Conservation (phyloP, 495 filamentous ascomycete genomes). For the Apodospora peruviana region DNA sequence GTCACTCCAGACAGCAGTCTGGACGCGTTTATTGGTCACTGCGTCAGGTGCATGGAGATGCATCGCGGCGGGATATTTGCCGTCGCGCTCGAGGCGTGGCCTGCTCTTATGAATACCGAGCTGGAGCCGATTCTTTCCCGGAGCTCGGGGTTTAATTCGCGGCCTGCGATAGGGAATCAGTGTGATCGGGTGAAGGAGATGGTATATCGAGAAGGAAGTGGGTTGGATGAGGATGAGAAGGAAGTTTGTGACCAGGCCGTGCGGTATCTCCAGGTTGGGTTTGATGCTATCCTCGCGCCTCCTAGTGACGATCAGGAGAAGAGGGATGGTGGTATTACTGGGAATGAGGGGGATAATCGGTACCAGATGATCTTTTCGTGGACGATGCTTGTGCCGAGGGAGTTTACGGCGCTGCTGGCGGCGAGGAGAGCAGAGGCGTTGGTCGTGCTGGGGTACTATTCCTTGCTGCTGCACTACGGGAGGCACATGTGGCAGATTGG, state of each 20-base stretch:
- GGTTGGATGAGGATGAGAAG: conserved; percentile 17
- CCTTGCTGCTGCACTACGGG: conserved; percentile 25
- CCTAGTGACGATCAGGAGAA: conserved; percentile 3
- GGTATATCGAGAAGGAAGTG: conserved; percentile 9
- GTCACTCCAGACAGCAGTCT: conserved; percentile 7
- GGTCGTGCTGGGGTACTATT: conserved; percentile 28
- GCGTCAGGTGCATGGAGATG: conserved; percentile 22
- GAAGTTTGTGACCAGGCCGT: conserved; percentile 22
- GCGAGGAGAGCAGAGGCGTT: conserved; percentile 22
- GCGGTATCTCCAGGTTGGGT: conserved; percentile 26
- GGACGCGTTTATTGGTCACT: conserved; percentile 25
- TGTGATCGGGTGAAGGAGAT: conserved; percentile 13
- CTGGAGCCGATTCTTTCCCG: conserved; percentile 21
- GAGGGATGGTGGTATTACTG: too few species aligned
- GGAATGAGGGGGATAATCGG: not conserved
- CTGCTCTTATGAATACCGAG: conserved; percentile 24
- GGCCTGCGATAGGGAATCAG: conserved; percentile 11
- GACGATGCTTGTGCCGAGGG: conserved; percentile 20
- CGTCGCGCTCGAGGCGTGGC: conserved; percentile 28
- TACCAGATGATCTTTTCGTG: conserved; percentile 31
- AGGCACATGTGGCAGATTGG: conserved; percentile 26
- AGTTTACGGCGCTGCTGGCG: conserved; percentile 20
- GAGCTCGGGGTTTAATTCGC: conserved; percentile 11
- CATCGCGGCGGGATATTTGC: conserved; percentile 27
- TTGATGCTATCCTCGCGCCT: conserved; percentile 18